Evolutionary conservation across 2,329 filamentous ascomycete species (phyloP).

Genomic region (Fusarium sp.): DNA sequence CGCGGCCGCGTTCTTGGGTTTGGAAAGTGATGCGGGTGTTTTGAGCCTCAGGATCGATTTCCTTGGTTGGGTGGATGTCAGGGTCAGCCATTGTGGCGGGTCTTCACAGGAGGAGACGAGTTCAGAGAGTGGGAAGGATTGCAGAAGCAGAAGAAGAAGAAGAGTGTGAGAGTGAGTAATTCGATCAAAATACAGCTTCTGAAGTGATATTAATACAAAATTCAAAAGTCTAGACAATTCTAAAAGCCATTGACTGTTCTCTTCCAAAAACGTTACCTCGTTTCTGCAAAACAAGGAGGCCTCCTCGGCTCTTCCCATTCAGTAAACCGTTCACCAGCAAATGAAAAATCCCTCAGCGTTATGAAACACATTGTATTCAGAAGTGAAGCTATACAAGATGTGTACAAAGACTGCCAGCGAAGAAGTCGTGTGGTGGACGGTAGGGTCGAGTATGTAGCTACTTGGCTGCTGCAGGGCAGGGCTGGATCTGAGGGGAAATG

Average conservation of each 20-base stretch:
- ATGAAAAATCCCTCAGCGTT: slow-evolving; percentile 34
- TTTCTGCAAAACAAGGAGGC: slow-evolving; percentile 14
- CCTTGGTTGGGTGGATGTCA: slow-evolving; percentile 29
- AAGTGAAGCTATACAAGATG: slow-evolving; percentile 37
- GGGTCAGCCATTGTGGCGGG: slow-evolving; percentile 30
- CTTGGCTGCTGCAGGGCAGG: slow-evolving; percentile 23
- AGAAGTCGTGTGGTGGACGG: slow-evolving; percentile 35
- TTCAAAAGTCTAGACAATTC: slow-evolving; percentile 26
- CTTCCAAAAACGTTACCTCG: background rate
- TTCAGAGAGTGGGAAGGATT: background rate
- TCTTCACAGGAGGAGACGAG: background rate
- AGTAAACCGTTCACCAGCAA: slow-evolving; percentile 2
- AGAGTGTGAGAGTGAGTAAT: background rate
- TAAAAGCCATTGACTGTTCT: background rate
- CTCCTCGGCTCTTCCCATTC: slow-evolving; percentile 16
- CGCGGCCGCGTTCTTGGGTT: slow-evolving; percentile 11
- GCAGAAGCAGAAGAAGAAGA: background rate
- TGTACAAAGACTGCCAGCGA: slow-evolving; percentile 29
- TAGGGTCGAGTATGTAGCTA: slow-evolving; percentile 29
- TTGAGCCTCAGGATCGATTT: slow-evolving; percentile 35
- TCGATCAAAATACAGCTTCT: background rate
- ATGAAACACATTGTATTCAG: slow-evolving; percentile 28
- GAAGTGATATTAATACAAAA: slow-evolving; percentile 20
- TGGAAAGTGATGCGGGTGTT: slow-evolving; percentile 39
- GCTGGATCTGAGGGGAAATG: slow-evolving; percentile 22